Conservation (phyloP, 2,329 filamentous ascomycete genomes). For the Fonsecaea pedrosoi region DNA sequence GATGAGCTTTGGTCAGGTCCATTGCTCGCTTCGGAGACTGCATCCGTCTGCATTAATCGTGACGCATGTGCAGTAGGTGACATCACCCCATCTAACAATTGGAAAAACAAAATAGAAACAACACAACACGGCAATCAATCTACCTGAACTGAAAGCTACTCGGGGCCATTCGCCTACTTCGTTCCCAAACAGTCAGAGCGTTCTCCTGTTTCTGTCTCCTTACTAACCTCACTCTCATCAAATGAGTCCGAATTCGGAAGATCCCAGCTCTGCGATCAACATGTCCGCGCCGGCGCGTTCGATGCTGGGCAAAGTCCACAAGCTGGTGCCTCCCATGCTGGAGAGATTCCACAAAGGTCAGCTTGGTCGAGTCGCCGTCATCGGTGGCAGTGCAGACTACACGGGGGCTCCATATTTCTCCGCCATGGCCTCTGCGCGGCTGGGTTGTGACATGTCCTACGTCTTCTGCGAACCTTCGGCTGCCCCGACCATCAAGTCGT, state of each 20-base stretch:
- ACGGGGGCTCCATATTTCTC: constrained; percentile 98
- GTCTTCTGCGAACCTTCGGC: constrained; percentile 94
- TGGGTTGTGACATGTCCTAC: constrained; percentile 62
- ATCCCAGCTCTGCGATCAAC: constrained; percentile 22
- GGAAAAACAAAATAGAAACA: background rate
- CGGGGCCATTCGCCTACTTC: background rate
- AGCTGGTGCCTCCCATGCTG: constrained; percentile 92
- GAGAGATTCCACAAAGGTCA: constrained; percentile 97
- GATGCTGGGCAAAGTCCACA: constrained; percentile 79
- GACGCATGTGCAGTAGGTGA: background rate
- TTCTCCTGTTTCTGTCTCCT: background rate
- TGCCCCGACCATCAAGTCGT: constrained; percentile 89
- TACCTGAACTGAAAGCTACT: background rate
- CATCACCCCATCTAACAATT: background rate
- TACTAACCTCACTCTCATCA: background rate
- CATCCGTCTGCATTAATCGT: background rate
- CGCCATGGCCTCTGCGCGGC: constrained; percentile 89
- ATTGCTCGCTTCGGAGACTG: background rate
- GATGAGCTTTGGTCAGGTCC: background rate
- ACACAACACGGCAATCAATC: background rate
- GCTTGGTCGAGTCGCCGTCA: constrained; percentile 87
- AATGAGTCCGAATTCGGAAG: constrained; percentile 33
- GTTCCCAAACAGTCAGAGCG: background rate
- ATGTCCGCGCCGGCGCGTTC: constrained; percentile 76
- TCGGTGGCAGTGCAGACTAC: constrained; percentile 94